These are phyloP conservation scores for Patellifolia procumbens DNA, from an alignment of 179 eudicot genomes.

Conservation along the genomic window DNA sequence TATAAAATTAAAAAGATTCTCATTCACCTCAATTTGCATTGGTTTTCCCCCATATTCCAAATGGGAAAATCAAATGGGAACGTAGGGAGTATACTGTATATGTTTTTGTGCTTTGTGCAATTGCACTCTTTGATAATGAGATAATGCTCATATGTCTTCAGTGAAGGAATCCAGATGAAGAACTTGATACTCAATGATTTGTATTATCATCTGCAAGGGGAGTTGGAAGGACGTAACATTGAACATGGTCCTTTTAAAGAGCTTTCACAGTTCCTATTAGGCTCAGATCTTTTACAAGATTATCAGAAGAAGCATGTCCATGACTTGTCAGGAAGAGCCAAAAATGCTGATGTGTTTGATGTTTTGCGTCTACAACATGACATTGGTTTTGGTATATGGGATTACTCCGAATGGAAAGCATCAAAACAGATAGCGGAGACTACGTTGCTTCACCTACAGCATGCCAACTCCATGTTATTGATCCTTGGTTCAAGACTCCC, in stretches of 20 bases:
- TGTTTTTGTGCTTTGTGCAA: neutral
- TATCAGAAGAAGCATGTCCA: constrained; percentile 45
- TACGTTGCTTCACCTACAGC: constrained; percentile 52
- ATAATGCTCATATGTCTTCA: constrained; percentile 37
- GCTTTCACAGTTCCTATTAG: constrained; percentile 57
- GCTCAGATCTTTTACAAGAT: constrained; percentile 49
- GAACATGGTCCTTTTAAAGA: constrained; percentile 81
- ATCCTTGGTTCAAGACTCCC: constrained; percentile 67
- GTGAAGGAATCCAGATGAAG: constrained; percentile 69
- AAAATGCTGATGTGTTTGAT: constrained; percentile 55
- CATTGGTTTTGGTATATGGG: constrained; percentile 79
- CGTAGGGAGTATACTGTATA: neutral
- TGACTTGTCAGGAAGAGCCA: constrained; percentile 37
- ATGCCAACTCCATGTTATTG: constrained; percentile 62
- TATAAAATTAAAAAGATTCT: no score
- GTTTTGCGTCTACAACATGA: constrained; percentile 54
- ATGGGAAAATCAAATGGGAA: no score
- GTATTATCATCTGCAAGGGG: constrained; percentile 92
- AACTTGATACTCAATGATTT: constrained; percentile 76
- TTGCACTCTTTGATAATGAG: neutral
- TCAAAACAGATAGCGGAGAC: constrained; percentile 66
- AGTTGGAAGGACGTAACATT: constrained; percentile 87
- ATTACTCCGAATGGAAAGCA: constrained; percentile 63
- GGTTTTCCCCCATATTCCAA: no score
- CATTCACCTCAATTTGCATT: no score